phyloP scores from a whole-genome alignment of 2,329 filamentous ascomycete genomes.

The Fusarium circinatum region DNA sequence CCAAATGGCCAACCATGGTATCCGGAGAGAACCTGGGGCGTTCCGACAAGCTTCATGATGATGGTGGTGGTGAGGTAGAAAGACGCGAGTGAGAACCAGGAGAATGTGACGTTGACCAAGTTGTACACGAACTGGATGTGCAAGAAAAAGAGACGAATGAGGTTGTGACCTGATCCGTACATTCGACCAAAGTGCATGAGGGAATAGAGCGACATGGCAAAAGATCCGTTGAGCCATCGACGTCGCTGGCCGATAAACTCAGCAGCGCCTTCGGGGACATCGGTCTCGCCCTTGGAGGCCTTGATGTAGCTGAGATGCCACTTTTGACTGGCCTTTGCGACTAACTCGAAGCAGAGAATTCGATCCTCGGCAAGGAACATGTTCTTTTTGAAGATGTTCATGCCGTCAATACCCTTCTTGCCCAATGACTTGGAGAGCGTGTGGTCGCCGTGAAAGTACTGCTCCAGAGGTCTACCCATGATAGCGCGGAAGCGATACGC shows the following conservation, averaged over 20 bases:
- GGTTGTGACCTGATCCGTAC: slow-evolving; percentile 38
- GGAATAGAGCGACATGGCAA: slow-evolving; percentile 41
- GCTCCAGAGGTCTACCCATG: slow-evolving; percentile 39
- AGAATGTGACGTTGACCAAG: slow-evolving; percentile 39
- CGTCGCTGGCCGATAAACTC: slow-evolving; percentile 41
- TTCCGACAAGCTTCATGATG: slow-evolving; percentile 41
- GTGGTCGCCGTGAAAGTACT: slow-evolving; percentile 42
- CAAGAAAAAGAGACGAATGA: slow-evolving; percentile 39
- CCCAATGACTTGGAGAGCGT: slow-evolving; percentile 40
- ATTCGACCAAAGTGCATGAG: slow-evolving; percentile 40
- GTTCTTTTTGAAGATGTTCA: slow-evolving; percentile 45
- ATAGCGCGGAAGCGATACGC: slow-evolving; percentile 41
- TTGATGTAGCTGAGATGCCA: slow-evolving; percentile 44
- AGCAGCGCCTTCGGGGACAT: slow-evolving; percentile 39
- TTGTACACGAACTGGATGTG: slow-evolving; percentile 41
- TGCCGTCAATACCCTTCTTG: slow-evolving; percentile 42
- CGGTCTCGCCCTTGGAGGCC: slow-evolving; percentile 41
- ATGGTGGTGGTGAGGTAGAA: slow-evolving; percentile 40
- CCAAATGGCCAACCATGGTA: slow-evolving; percentile 41
- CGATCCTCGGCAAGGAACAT: slow-evolving; percentile 42
- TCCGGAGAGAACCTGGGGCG: slow-evolving; percentile 22
- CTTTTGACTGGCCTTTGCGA: slow-evolving; percentile 41
- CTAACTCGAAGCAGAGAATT: slow-evolving; percentile 41
- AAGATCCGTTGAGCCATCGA: slow-evolving; percentile 41
- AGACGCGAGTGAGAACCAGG: slow-evolving; percentile 37